phyloP scores from a whole-genome alignment of 768 basidiomycete genomes.

The Suillus plorans region DNA sequence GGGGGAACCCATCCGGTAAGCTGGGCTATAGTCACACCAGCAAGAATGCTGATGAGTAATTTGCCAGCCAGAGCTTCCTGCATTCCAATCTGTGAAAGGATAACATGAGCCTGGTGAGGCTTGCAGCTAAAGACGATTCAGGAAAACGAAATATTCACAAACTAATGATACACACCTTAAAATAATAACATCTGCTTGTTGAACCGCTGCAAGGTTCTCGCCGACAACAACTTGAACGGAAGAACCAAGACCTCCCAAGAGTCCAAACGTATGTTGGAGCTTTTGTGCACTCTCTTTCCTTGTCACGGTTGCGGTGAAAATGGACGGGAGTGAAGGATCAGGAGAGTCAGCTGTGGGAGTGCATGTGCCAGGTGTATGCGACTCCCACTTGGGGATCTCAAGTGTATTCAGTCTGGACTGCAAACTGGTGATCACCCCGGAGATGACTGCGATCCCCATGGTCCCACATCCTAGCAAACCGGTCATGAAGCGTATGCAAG shows the following conservation, averaged over 20 bases:
- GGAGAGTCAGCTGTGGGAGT: slow-evolving; percentile 56
- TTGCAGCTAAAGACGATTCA: slow-evolving; percentile 68
- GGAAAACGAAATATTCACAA: background rate
- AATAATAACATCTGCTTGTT: slow-evolving; percentile 79
- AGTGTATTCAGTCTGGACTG: slow-evolving; percentile 43
- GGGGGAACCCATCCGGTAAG: slow-evolving; percentile 71
- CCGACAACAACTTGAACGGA: slow-evolving; percentile 70
- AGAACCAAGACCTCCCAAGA: slow-evolving; percentile 57
- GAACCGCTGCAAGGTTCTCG: slow-evolving; percentile 70
- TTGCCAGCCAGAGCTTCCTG: slow-evolving; percentile 84
- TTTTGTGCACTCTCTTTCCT: slow-evolving; percentile 72
- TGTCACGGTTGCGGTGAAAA: slow-evolving; percentile 87
- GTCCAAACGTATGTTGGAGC: slow-evolving; percentile 59
- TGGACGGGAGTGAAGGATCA: slow-evolving; percentile 72
- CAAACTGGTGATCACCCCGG: slow-evolving; percentile 86
- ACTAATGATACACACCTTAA: slow-evolving; percentile 62
- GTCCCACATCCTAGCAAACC: slow-evolving; percentile 84
- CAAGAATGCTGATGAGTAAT: slow-evolving; percentile 93
- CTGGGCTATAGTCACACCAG: slow-evolving; percentile 91
- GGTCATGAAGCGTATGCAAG: slow-evolving; percentile 16
- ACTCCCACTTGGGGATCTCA: slow-evolving; percentile 56
- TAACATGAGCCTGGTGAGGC: slow-evolving; percentile 78
- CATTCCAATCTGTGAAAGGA: slow-evolving; percentile 76
- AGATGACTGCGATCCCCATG: slow-evolving; percentile 95
- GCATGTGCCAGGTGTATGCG: slow-evolving; percentile 68